These are phyloP conservation scores for Ascochyta clinopodiicola DNA, from an alignment of 2,329 filamentous ascomycete genomes.

Conservation along the genomic window DNA sequence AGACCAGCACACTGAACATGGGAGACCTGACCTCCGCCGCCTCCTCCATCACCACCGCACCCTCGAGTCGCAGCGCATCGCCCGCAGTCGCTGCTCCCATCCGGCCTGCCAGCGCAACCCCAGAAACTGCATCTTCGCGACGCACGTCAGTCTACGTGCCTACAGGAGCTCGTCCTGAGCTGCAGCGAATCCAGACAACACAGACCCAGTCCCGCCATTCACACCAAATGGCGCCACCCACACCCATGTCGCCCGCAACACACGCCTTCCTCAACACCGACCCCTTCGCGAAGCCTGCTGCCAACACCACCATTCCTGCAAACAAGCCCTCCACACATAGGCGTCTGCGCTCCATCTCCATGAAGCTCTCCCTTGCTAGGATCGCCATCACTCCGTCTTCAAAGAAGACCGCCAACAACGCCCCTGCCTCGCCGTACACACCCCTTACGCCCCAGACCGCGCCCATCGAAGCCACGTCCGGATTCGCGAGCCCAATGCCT, in stretches of 20 bases:
- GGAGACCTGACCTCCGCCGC: constrained; percentile 31
- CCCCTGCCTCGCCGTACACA: constrained; percentile 37
- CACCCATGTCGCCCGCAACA: constrained; percentile 39
- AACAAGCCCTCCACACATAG: constrained; percentile 44
- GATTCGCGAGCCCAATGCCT: constrained; percentile 24
- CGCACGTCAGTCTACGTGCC: constrained; percentile 40
- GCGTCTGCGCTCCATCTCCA: constrained; percentile 47
- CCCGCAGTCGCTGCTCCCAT: constrained; percentile 28
- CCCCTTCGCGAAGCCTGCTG: constrained; percentile 44
- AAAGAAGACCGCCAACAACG: constrained; percentile 36
- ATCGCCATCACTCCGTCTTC: constrained; percentile 47
- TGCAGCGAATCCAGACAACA: constrained; percentile 26
- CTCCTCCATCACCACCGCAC: constrained; percentile 32
- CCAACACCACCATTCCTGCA: constrained; percentile 40
- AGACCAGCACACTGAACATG: constrained; percentile 28
- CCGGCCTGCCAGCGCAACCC: constrained; percentile 32
- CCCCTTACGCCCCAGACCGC: constrained; percentile 45
- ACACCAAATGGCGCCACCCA: constrained; percentile 33
- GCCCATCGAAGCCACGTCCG: constrained; percentile 30
- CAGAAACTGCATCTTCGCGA: constrained; percentile 20
- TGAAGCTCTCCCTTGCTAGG: constrained; percentile 47
- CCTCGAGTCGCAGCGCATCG: constrained; percentile 36
- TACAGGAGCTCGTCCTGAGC: constrained; percentile 23
- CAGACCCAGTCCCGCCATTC: constrained; percentile 30
- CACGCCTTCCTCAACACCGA: constrained; percentile 49